A percentile compares a stretch with the other conserved stretches of the same genome.
phyloP scores from a whole-genome alignment of 2,329 filamentous ascomycete genomes.

The Colletotrichum cereale region DNA sequence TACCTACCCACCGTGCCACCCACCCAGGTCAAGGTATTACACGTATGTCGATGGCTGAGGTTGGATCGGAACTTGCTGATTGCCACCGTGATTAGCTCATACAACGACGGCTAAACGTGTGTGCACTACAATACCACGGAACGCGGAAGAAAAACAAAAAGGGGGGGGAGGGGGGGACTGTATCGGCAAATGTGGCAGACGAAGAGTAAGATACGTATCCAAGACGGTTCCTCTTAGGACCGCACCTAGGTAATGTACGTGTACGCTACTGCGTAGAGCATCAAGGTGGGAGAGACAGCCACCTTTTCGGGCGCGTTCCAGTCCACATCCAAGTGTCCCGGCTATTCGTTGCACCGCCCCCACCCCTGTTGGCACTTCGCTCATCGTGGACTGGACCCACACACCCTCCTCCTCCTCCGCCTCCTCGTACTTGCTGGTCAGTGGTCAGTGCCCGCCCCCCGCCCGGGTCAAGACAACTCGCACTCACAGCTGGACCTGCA shows the following conservation, averaged over 20 bases:
- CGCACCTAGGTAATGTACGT: too few relatives aligned
- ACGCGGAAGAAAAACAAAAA: not conserved
- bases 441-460: too few relatives aligned
- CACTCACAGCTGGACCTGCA: slow-evolving; percentile 10
- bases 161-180: not conserved
- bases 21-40: not conserved
- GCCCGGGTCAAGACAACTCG: not conserved
- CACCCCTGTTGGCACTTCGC: slow-evolving; percentile 24
- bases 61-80: not conserved
- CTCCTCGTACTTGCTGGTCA: not conserved
- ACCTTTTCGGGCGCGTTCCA: slow-evolving; percentile 16
- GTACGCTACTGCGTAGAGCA: too few relatives aligned
- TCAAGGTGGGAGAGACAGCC: not conserved
- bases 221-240: too few relatives aligned
- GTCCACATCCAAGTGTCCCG: slow-evolving; percentile 5
- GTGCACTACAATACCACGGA: not conserved
- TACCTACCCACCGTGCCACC: too few relatives aligned
- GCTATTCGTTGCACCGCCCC: slow-evolving; percentile 23
- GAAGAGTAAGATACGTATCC: too few relatives aligned
- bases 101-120: not conserved
- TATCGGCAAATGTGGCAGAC: not conserved
- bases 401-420: slow-evolving; percentile 1
- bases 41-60: not conserved
- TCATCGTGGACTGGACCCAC: slow-evolving; percentile 9
- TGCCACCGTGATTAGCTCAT: not conserved